Percentiles rank a stretch among this genome's conserved stretches.
phyloP scores from a whole-genome alignment of 495 filamentous ascomycete genomes.

The Daldinia caldariorum region DNA sequence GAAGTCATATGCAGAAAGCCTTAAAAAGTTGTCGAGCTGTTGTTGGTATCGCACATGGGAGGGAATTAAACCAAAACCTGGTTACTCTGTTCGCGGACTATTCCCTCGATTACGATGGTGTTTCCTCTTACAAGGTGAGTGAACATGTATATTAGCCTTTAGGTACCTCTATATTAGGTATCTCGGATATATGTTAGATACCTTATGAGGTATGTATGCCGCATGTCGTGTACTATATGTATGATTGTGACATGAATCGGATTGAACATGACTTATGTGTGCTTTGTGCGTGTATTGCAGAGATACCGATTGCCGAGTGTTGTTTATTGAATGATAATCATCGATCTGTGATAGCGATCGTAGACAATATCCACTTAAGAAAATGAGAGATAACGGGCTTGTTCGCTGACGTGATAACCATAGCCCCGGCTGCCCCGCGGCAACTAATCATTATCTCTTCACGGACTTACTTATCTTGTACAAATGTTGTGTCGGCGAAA shows the following conservation, averaged over 20 bases:
- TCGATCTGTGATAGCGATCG: slow-evolving; percentile 2
- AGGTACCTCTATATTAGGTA: not conserved
- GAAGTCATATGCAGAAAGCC: slow-evolving; percentile 11
- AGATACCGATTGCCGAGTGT: not conserved
- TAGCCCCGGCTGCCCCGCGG: too few species aligned
- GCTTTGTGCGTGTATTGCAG: not conserved
- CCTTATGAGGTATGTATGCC: too few species aligned
- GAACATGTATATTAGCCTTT: not conserved
- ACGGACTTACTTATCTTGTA: not conserved
- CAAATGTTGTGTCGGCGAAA: not conserved
- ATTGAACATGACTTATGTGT: not conserved
- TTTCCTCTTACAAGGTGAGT: not conserved
- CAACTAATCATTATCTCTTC: not conserved
- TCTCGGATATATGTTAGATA: not conserved
- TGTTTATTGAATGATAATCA: not conserved
- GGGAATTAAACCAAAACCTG: not conserved
- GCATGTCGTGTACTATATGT: not conserved
- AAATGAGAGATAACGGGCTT: slow-evolving; percentile 1
- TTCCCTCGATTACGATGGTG: slow-evolving; percentile 20
- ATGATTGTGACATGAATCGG: not conserved
- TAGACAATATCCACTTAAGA: not conserved
- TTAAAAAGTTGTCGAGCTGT: not conserved
- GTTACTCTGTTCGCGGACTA: slow-evolving; percentile 24
- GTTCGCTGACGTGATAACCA: slow-evolving; percentile 6
- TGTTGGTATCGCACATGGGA: not conserved